Percentiles rank a stretch among this genome's conserved stretches.
Conservation (phyloP, 2,329 filamentous ascomycete species). For the Fusarium sarcochroum region DNA sequence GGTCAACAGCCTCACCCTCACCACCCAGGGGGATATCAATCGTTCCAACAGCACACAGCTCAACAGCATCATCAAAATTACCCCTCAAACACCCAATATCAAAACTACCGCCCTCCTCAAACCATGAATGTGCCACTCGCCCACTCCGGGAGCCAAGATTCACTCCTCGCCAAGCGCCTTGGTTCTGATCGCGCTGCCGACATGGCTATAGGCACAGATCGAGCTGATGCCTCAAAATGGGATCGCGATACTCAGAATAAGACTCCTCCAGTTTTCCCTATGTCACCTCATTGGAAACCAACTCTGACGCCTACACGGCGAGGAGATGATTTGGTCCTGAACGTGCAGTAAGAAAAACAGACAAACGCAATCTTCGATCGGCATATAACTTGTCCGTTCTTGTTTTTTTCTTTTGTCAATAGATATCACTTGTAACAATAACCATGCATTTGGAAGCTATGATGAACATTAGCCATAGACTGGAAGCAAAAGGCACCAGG, state of each 20-base stretch:
- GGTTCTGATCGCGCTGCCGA: slow-evolving; percentile 64
- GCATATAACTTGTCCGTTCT: slow-evolving; percentile 18
- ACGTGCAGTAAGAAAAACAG: slow-evolving; percentile 60
- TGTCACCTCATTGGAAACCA: slow-evolving; percentile 60
- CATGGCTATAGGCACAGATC: slow-evolving; percentile 55
- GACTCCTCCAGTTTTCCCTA: slow-evolving; percentile 25
- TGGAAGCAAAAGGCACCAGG: slow-evolving; percentile 28
- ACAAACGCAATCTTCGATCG: slow-evolving; percentile 8
- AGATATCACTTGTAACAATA: slow-evolving; percentile 44
- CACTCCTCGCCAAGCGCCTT: slow-evolving; percentile 67
- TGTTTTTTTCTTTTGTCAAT: slow-evolving; percentile 11
- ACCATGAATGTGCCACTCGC: slow-evolving; percentile 17
- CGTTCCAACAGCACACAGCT: slow-evolving; percentile 24
- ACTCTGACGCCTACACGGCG: slow-evolving; percentile 75
- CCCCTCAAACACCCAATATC: slow-evolving; percentile 27
- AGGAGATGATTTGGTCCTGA: slow-evolving; percentile 75
- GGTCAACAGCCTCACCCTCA: slow-evolving; percentile 35
- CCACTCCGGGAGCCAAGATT: slow-evolving; percentile 52
- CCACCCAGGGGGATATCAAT: slow-evolving; percentile 24
- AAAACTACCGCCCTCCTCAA: slow-evolving; percentile 29
- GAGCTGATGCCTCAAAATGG: slow-evolving; percentile 27
- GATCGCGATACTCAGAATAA: slow-evolving; percentile 29
- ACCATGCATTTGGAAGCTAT: slow-evolving; percentile 36
- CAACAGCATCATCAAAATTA: slow-evolving; percentile 35
- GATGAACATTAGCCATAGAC: slow-evolving; percentile 44